Percentiles rank a stretch among this genome's conserved stretches.
These are phyloP conservation scores for Sarocladium brachiariae DNA, from an alignment of 2,329 filamentous ascomycete genomes.

Conservation along the genomic window DNA sequence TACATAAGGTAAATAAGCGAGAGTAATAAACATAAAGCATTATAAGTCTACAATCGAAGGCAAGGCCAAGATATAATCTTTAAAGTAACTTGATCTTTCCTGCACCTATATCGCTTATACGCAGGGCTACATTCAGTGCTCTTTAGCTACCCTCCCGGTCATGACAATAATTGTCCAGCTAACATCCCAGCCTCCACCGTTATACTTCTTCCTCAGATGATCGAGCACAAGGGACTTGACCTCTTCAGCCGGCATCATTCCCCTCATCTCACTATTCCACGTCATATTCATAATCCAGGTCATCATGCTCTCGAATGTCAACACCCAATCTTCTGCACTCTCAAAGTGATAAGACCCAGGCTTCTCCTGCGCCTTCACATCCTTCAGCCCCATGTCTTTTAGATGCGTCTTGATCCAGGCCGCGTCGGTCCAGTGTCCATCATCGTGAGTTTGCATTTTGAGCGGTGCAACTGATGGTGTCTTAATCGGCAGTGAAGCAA, in stretches of 20 bases:
- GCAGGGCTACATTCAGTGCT: background rate
- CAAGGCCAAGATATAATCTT: too few relatives aligned
- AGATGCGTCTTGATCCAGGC: conserved; percentile 32
- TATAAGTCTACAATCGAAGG: too few relatives aligned
- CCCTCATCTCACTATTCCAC: conserved; percentile 33
- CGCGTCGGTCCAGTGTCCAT: conserved; percentile 32
- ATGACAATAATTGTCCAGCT: conserved; percentile 24
- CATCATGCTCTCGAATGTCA: conserved; percentile 30
- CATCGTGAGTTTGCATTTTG: conserved; percentile 32
- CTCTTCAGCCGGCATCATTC: conserved; percentile 29
- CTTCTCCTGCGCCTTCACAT: conserved; percentile 28
- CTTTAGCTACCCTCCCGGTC: conserved; percentile 14
- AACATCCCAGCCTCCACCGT: conserved; percentile 26
- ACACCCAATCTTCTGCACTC: conserved; percentile 28
- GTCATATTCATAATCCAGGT: conserved; percentile 28
- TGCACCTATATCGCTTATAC: background rate
- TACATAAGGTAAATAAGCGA: too few relatives aligned
- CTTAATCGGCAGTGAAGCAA: conserved; percentile 33
- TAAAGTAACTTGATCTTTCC: too few relatives aligned
- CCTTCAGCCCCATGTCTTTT: conserved; percentile 26
- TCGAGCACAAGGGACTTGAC: conserved; percentile 27
- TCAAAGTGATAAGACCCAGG: conserved; percentile 23
- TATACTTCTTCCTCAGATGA: conserved; percentile 34
- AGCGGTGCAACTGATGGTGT: conserved; percentile 27
- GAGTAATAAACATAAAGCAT: background rate